phyloP scores from a whole-genome alignment of 2,329 filamentous ascomycete species.

The Microdochium nivale region DNA sequence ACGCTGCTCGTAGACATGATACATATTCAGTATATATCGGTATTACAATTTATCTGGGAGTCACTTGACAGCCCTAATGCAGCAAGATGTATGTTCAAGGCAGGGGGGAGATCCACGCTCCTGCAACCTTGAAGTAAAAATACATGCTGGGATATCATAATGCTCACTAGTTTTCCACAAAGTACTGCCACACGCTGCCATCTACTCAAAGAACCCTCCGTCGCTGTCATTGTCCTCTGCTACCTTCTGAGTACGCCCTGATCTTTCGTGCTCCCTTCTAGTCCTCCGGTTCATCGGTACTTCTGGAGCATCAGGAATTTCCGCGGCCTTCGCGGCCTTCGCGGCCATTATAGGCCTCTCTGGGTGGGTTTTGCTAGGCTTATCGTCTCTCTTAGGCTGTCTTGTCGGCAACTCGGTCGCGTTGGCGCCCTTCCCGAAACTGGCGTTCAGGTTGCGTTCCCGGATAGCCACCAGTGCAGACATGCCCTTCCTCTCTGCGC shows the following conservation, averaged over 20 bases:
- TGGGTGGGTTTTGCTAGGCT: constrained; percentile 6
- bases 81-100: no score
- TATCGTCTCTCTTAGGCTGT: constrained; percentile 2
- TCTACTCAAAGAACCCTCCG: constrained; percentile 49
- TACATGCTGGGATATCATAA: constrained; percentile 12
- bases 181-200: constrained; percentile 1
- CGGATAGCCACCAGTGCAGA: constrained; percentile 15
- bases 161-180: constrained; percentile 1
- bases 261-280: constrained; percentile 15
- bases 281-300: background rate
- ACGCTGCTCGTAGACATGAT: no score
- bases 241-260: constrained; percentile 19
- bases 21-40: no score
- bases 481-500: constrained; percentile 38
- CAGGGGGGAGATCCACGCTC: no score
- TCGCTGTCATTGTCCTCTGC: constrained; percentile 39
- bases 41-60: no score
- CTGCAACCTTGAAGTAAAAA: constrained; percentile 1
- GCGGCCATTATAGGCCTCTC: constrained; percentile 4
- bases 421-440: constrained; percentile 5
- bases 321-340: constrained; percentile 5
- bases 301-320: no score
- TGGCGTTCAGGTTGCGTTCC: constrained; percentile 14
- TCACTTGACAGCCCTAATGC: no score
- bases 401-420: constrained; percentile 5